Evolutionary conservation across 352 stramenopile genomes (phyloP).

Genomic region (Globisporangium paroecandrum): DNA sequence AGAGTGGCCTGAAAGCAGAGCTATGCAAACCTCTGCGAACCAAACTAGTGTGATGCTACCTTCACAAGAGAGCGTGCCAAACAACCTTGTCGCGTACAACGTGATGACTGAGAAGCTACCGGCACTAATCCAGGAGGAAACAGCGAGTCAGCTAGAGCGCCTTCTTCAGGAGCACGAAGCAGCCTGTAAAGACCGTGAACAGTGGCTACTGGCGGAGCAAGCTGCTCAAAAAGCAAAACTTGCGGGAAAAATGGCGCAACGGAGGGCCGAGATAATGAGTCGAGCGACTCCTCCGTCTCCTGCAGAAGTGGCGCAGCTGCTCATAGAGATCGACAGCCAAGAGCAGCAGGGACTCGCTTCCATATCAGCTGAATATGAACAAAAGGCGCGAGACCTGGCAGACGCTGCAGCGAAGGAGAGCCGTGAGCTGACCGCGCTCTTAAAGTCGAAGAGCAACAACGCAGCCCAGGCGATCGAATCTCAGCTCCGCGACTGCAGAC

Average conservation of each 20-base stretch:
- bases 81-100: not conserved
- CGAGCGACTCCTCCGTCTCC: not conserved
- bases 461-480: not conserved
- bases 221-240: not conserved
- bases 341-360: not conserved
- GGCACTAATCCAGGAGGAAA: slow-evolving; percentile 2
- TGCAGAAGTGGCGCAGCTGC: not conserved
- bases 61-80: not conserved
- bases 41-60: not conserved
- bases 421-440: not conserved
- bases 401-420: not conserved
- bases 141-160: slow-evolving; percentile 2
- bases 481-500: not conserved
- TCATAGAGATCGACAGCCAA: not conserved
- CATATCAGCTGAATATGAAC: not conserved
- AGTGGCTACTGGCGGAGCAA: not conserved
- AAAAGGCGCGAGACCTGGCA: not conserved
- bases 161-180: slow-evolving; percentile 1
- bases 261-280: not conserved
- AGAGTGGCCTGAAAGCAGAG: not conserved
- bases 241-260: not conserved
- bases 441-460: not conserved
- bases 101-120: slow-evolving; percentile 6
- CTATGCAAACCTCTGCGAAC: not conserved
- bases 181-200: slow-evolving; percentile 3